Percentiles rank a stretch among this genome's conserved stretches.
Evolutionary conservation across 306 rosid species (phyloP).

Genomic region (Neltuma alba): DNA sequence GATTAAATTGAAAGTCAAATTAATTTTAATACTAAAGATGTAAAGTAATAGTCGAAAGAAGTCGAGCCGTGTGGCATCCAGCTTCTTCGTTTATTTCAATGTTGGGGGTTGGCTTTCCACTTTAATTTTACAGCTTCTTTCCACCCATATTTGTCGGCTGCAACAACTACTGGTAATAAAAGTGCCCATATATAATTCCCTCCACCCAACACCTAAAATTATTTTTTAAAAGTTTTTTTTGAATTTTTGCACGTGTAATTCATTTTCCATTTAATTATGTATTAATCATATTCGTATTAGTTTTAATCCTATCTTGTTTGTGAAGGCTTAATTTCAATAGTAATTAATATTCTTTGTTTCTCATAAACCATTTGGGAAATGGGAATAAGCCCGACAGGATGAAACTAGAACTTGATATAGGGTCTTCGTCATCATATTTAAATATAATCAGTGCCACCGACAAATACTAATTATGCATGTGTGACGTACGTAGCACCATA

Average conservation of each 20-base stretch:
- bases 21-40: no score
- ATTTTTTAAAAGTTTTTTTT: not conserved
- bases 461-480: not conserved
- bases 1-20: no score
- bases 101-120: constrained; percentile 38
- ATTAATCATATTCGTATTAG: not conserved
- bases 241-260: not conserved
- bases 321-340: not conserved
- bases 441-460: not conserved
- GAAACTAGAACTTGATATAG: no score
- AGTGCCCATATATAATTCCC: not conserved
- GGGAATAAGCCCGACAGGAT: no score
- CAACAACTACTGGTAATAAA: not conserved
- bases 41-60: no score
- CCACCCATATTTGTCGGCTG: not conserved
- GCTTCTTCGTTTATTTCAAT: constrained; percentile 28
- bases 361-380: no score
- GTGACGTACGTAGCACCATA: not conserved
- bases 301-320: not conserved
- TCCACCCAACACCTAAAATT: not conserved
- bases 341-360: no score
- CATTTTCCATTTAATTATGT: not conserved
- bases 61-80: constrained; percentile 39
- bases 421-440: not conserved
- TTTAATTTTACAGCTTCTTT: constrained; percentile 25